Evolutionary conservation across 2,329 filamentous ascomycete genomes (phyloP).

Genomic region (Hypoxylon sp.): DNA sequence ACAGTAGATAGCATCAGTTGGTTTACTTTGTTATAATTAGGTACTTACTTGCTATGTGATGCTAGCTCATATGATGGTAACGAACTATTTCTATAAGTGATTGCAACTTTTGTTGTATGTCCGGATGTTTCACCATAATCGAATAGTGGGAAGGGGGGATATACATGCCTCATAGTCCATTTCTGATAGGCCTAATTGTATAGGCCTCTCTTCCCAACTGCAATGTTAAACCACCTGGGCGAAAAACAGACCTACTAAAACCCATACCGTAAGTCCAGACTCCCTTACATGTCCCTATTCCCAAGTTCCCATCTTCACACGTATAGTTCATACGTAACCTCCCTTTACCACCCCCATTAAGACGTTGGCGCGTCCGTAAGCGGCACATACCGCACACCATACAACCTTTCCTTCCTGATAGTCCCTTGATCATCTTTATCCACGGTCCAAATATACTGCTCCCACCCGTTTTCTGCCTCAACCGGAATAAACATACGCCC

Average conservation of each 20-base stretch:
- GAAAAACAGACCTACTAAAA: background rate
- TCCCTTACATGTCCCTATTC: background rate
- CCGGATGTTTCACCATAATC: background rate
- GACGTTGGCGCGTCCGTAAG: constrained; percentile 74
- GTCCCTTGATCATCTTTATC: constrained; percentile 76
- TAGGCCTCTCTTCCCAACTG: too few relatives aligned
- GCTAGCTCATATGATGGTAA: too few relatives aligned
- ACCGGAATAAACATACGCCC: constrained; percentile 87
- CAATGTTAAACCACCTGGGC: background rate
- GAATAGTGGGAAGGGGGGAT: background rate
- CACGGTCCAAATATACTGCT: constrained; percentile 78
- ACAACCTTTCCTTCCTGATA: constrained; percentile 70
- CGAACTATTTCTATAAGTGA: too few relatives aligned
- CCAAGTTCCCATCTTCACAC: background rate
- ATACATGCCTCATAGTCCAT: background rate
- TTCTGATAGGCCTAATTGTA: too few relatives aligned
- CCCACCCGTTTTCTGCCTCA: constrained; percentile 56
- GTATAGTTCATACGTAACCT: background rate
- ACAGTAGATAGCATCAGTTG: background rate
- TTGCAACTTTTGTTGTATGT: too few relatives aligned
- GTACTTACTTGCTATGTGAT: too few relatives aligned
- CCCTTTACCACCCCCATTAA: background rate
- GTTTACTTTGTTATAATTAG: too few relatives aligned
- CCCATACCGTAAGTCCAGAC: background rate
- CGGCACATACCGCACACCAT: constrained; percentile 81